Evolutionary conservation across 1,284 basidiomycete genomes (phyloP).

Genomic region (Mycena sp.): DNA sequence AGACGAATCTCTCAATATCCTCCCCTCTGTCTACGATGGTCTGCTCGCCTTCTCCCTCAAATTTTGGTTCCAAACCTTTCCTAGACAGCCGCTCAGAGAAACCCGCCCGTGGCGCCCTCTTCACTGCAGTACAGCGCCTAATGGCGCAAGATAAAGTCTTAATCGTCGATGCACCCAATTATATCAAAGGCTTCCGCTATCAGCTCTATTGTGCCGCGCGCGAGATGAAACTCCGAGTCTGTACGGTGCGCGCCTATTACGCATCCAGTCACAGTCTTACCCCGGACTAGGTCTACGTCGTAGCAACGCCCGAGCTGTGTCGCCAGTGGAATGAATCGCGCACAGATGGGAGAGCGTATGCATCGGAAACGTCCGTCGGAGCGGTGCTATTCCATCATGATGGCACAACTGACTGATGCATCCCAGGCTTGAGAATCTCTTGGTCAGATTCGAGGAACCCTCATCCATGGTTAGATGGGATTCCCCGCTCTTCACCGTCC

Average conservation of each 20-base stretch:
- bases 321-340: conserved; percentile 79
- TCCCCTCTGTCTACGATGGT: conserved; percentile 25
- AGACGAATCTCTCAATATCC: conserved; percentile 42
- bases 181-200: conserved; percentile 98
- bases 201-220: conserved; percentile 97
- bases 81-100: conserved; percentile 89
- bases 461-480: conserved; percentile 98
- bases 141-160: conserved; percentile 82
- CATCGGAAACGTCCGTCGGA: conserved; percentile 75
- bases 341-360: conserved; percentile 64
- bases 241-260: conserved; percentile 76
- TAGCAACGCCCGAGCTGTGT: conserved; percentile 84
- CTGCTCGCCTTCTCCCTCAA: conserved; percentile 5
- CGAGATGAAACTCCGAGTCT: conserved; percentile 87
- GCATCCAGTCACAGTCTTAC: conserved; percentile 12
- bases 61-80: conserved; percentile 16
- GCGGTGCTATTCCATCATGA: conserved; percentile 36
- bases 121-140: conserved; percentile 85
- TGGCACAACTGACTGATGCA: conserved; percentile 21
- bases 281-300: conserved; percentile 74
- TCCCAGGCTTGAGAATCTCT: conserved; percentile 86
- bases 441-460: conserved; percentile 94
- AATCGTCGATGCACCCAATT: conserved; percentile 92
- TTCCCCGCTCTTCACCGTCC: conserved; percentile 89
- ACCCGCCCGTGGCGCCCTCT: conserved; percentile 87